Evolutionary conservation across 2,329 filamentous ascomycete genomes (phyloP).

Genomic region (Epichloe uncinata): DNA sequence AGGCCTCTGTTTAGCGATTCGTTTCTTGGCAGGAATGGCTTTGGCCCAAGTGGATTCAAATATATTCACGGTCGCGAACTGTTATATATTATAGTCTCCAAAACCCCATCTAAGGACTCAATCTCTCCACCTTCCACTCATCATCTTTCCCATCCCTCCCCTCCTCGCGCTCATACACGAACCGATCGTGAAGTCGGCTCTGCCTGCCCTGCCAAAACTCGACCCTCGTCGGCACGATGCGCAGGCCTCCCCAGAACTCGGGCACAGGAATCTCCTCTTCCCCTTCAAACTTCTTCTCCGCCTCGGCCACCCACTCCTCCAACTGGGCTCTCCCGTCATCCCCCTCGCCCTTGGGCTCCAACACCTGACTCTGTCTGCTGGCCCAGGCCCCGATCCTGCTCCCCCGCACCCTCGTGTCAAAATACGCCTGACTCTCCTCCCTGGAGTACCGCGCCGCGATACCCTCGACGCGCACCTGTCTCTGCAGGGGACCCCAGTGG

Average conservation of each 20-base stretch:
- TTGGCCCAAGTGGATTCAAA: too few relatives aligned
- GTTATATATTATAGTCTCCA: not conserved
- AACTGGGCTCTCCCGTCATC: conserved; percentile 62
- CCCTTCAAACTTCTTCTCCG: conserved; percentile 62
- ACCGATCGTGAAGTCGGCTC: conserved; percentile 86
- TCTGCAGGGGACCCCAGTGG: conserved; percentile 75
- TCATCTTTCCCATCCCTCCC: conserved; percentile 16
- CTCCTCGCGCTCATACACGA: conserved; percentile 60
- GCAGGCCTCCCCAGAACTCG: conserved; percentile 85
- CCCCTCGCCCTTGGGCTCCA: conserved; percentile 34
- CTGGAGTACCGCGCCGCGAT: conserved; percentile 47
- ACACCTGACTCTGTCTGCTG: conserved; percentile 70
- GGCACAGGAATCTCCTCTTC: conserved; percentile 76
- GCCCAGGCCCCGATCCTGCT: conserved; percentile 88
- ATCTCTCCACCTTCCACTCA: conserved; percentile 54
- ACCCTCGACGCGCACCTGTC: conserved; percentile 87
- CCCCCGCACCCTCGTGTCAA: conserved; percentile 57
- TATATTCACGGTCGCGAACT: too few relatives aligned
- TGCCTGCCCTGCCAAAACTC: conserved; percentile 96
- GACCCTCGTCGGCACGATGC: conserved; percentile 70
- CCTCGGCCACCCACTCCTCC: conserved; percentile 63
- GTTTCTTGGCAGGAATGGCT: too few relatives aligned
- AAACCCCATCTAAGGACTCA: conserved; percentile 47
- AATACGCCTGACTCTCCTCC: conserved; percentile 62
- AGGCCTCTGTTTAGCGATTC: not conserved